Evolutionary conservation across 768 basidiomycete genomes (phyloP), one percentile per base, ranked within the genome.

Genomic region (Amanita polypyramis): DNA sequence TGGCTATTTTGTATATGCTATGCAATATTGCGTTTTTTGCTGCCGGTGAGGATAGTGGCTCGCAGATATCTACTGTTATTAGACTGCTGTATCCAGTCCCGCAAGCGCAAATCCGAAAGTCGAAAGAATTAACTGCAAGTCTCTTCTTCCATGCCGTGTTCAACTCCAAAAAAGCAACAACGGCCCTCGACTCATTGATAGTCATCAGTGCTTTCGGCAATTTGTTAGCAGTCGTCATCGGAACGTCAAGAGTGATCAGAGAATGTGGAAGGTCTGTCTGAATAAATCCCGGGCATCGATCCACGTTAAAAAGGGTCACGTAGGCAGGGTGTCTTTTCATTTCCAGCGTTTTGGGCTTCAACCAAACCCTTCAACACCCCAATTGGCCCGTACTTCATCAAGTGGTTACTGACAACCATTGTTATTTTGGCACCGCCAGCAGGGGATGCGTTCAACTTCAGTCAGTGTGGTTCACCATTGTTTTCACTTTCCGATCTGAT

Each of bases 301-400:
- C n/a, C 29, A 40, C 11, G 29, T n/a, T 34, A 29, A 29, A 35
- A 20, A 39, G 8, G 8, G n/a, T 12, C 17, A 30, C 7, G 43
- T 9, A 60, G 62, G 45, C 74, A 76, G 62, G 76, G 75, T 10
- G 67, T 79, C n/a, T 58, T 78, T 5, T 76, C 76, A 2, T 77
- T 65, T 52, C 67, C 75, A 2, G 56, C 57, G 23, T 68, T 77
- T 58, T 78, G 73, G 65, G 68, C 70, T 4, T 72, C 71, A 1
- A 76, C 70, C 2, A 62, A 64, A 32, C 76, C 75, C 1, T 77
- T 77, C 55, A 72, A 71, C 30, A 75, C 75, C 3, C 76, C 76
- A 5, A 56, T 68, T 1, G 70, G 63, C 1, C 70, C 76, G 3
- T 65, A 74, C 34, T 56, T 70, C 9, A 58, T 75, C 32, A 68